phyloP scores from a whole-genome alignment of 225 moss, liverwort and hornwort genomes.

The Climacium dendroides region DNA sequence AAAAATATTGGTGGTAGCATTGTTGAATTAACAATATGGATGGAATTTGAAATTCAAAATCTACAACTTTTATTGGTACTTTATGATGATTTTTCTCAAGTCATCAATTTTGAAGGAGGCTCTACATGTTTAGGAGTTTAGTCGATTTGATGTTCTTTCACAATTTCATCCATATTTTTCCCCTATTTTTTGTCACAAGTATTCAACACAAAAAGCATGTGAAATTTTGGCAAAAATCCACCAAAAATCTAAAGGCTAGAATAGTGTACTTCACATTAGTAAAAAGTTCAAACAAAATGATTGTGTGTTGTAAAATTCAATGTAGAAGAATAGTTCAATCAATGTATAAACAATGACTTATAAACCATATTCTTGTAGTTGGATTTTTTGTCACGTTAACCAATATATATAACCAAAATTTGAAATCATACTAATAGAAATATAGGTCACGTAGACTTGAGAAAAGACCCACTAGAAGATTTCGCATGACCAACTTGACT shows the following conservation, averaged over 20 bases:
- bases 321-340: not conserved
- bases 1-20: too few relatives aligned
- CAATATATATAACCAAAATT: not conserved
- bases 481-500: not conserved
- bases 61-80: too few relatives aligned
- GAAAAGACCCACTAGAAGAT: not conserved
- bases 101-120: too few relatives aligned
- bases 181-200: too few relatives aligned
- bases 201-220: not conserved
- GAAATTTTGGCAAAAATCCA: not conserved
- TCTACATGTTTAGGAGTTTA: too few relatives aligned
- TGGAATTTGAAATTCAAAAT: too few relatives aligned
- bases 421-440: not conserved
- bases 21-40: too few relatives aligned
- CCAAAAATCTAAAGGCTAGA: not conserved
- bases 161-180: not conserved
- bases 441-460: rapidly evolving
- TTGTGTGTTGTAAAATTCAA: not conserved
- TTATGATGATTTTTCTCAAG: too few relatives aligned
- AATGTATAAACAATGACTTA: not conserved
- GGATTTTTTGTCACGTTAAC: not conserved
- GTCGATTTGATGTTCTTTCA: too few relatives aligned
- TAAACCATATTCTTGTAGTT: not conserved
- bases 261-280: not conserved
- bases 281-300: not conserved